A percentile compares a stretch with the other conserved stretches of the same genome.
phyloP scores from a whole-genome alignment of 139 green algal genomes.

The Pseudopediastrum boryanum region DNA sequence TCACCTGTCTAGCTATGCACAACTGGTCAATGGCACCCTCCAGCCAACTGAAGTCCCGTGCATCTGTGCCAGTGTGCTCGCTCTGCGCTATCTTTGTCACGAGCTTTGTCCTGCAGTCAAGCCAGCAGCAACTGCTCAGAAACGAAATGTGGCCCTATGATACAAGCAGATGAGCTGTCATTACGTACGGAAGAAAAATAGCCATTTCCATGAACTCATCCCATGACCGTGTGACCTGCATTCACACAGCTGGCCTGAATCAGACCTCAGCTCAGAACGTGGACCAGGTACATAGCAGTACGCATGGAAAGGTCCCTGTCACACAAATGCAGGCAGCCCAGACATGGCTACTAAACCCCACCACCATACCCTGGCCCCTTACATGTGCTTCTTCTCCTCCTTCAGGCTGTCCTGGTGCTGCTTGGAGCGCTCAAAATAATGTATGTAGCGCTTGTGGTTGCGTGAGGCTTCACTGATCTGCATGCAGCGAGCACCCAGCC shows the following conservation, averaged over 20 bases:
- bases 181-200: too few relatives aligned
- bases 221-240: too few relatives aligned
- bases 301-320: too few relatives aligned
- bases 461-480: slow-evolving; percentile 63
- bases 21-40: slow-evolving; percentile 74
- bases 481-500: slow-evolving; percentile 27
- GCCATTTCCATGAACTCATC: too few relatives aligned
- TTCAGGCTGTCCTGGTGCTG: slow-evolving; percentile 58
- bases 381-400: slow-evolving; percentile 42
- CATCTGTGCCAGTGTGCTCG: slow-evolving; percentile 60
- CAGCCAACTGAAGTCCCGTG: slow-evolving; percentile 58
- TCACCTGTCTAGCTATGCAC: slow-evolving; percentile 36
- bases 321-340: too few relatives aligned
- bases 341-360: not conserved
- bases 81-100: slow-evolving; percentile 44
- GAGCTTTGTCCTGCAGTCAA: slow-evolving; percentile 41
- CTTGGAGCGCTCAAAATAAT: slow-evolving; percentile 86
- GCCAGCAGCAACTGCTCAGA: not conserved
- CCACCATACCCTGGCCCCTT: not conserved
- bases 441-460: slow-evolving; percentile 88
- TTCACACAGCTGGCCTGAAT: too few relatives aligned
- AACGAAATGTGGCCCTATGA: not conserved
- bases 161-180: too few relatives aligned
- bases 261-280: too few relatives aligned
- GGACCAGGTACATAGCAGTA: too few relatives aligned